Evolutionary conservation across 2,329 filamentous ascomycete species (phyloP).

Genomic region (Ophiosphaerella herpotricha): DNA sequence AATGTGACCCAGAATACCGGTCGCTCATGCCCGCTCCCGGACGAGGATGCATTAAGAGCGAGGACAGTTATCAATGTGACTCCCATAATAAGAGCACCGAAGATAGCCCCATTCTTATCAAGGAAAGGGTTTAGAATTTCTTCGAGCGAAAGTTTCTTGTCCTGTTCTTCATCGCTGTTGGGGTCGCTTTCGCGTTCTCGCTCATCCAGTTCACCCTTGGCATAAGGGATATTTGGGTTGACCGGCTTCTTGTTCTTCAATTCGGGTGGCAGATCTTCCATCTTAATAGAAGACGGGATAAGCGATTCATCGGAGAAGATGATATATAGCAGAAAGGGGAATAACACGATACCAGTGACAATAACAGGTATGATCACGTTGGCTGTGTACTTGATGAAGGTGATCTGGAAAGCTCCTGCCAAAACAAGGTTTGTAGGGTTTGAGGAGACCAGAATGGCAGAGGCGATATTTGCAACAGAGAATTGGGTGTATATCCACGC

Average conservation of each 20-base stretch:
- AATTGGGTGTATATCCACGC: conserved; percentile 78
- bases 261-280: conserved; percentile 68
- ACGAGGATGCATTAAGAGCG: conserved; percentile 65
- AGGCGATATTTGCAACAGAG: conserved; percentile 72
- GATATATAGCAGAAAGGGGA: conserved; percentile 71
- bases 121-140: conserved; percentile 78
- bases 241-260: conserved; percentile 61
- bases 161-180: conserved; percentile 53
- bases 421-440: conserved; percentile 79
- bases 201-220: conserved; percentile 60
- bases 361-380: conserved; percentile 77
- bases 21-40: conserved; percentile 51
- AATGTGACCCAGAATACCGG: conserved; percentile 72
- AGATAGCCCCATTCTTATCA: conserved; percentile 67
- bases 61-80: conserved; percentile 68
- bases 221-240: conserved; percentile 74
- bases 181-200: conserved; percentile 56
- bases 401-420: conserved; percentile 72
- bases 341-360: conserved; percentile 68
- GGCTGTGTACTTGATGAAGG: conserved; percentile 74
- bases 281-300: conserved; percentile 68
- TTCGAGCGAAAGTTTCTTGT: conserved; percentile 64
- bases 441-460: conserved; percentile 75
- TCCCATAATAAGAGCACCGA: conserved; percentile 70
- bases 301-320: conserved; percentile 68